A percentile compares a stretch with the other conserved stretches of the same genome.
phyloP scores from a whole-genome alignment of 768 basidiomycete species.

The Lyophyllum atratum region DNA sequence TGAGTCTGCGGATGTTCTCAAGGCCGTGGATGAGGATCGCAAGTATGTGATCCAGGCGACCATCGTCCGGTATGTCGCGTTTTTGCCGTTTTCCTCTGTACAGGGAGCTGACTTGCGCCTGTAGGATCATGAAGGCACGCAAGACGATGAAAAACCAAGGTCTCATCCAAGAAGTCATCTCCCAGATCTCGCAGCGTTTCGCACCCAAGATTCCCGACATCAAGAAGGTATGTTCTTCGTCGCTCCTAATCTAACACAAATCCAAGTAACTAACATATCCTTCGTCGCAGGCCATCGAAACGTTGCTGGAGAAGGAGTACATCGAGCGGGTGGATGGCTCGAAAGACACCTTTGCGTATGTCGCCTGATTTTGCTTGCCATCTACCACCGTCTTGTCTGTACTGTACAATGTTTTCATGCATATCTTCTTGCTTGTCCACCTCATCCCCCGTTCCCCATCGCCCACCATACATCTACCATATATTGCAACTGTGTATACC shows the following conservation, averaged over 20 bases:
- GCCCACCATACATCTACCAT: conserved; percentile 3
- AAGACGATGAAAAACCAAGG: conserved; percentile 96
- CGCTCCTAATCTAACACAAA: not conserved
- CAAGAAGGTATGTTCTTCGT: conserved; percentile 72
- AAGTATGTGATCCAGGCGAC: conserved; percentile 97
- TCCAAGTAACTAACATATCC: conserved; percentile 11
- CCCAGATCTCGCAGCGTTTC: conserved; percentile 87
- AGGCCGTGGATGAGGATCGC: conserved; percentile 96
- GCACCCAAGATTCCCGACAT: conserved; percentile 96
- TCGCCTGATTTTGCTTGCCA: conserved; percentile 45
- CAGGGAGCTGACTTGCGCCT: not conserved
- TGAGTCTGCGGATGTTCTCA: conserved; percentile 88
- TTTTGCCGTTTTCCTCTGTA: not conserved
- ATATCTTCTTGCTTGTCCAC: not conserved
- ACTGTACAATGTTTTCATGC: conserved; percentile 5
- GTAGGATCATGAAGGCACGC: conserved; percentile 93
- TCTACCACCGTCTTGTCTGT: not conserved
- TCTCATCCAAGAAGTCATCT: conserved; percentile 87
- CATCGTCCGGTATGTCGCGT: conserved; percentile 68
- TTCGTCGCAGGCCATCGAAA: conserved; percentile 78
- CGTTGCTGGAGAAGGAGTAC: conserved; percentile 96
- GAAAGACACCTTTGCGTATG: conserved; percentile 84
- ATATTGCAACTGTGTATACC: conserved; percentile 11
- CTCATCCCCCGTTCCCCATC: not conserved
- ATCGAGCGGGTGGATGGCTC: conserved; percentile 94